Evolutionary conservation across 176 grass and related monocot genomes (phyloP), one percentile per base, ranked within the genome.

Genomic region (Hordeum marinum): DNA sequence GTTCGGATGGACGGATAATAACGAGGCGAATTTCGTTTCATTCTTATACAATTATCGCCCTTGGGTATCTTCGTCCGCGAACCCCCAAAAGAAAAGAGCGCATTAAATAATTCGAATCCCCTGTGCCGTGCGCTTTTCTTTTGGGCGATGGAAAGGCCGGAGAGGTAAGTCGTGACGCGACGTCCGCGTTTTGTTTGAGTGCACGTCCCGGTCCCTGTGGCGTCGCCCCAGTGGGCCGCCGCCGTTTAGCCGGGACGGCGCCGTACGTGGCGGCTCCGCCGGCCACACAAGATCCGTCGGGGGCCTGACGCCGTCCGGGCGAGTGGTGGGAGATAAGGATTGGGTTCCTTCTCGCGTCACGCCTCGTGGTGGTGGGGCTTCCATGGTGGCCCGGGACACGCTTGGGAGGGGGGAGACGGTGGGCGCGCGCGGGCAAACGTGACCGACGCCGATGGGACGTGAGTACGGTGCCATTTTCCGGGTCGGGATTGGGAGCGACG

Each of bases 251-350:
- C 25, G 7, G 18, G 24, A 7, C 70, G 64, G 26, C 39, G 17
- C 5, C 50, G 36, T 29, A 70, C 83, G 88, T 65, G 82, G 85
- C 34, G 21, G 7, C 29, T 17, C 26, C 26, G 75, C 37, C 24
- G n/a, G 34, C 88, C 94, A 90, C 70, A 71, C 12, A 83, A 76
- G 27, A 0, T 14, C 5, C 73, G 76, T 88, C 85, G 85, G 72
- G 72, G 63, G 7, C 9, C 21, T 78, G 78, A 90, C 92, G 85
- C 82, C 82, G 75, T 72, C 45, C 26, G 57, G 20, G 8, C 15
- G 40, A 7, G 24, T 17, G 5, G 52, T 11, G 14, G 50, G 77
- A 67, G 90, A 86, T 87, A 89, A 92, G 90, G 86, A 76, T 72
- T 1, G 58, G 64, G 66, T 39, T 52, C 23, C 20, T 5, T 59